A percentile compares a stretch with the other conserved stretches of the same genome.
Conservation (phyloP, 305 asterid species). For the Solanum hybrid region DNA sequence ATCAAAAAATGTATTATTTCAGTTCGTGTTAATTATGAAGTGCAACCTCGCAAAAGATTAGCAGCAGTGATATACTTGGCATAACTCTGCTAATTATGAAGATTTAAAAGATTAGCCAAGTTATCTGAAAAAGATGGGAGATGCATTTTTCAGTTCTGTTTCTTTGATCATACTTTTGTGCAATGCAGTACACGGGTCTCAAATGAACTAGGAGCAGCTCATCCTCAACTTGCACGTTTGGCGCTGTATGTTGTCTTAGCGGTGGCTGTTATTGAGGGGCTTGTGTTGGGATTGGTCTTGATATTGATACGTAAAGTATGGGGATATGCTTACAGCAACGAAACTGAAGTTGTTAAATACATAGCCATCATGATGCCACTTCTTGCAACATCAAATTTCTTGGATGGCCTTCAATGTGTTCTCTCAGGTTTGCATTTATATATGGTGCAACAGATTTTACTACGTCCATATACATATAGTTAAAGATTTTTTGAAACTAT, state of each 20-base stretch:
- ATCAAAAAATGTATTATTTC: not conserved
- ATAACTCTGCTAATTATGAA: not conserved
- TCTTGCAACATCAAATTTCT: conserved; percentile 59
- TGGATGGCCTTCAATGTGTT: conserved; percentile 72
- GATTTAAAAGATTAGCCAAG: not conserved
- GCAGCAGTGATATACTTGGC: not conserved
- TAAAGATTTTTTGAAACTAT: not conserved
- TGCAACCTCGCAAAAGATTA: not conserved
- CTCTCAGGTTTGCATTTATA: conserved; percentile 40
- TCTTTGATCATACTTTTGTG: not conserved
- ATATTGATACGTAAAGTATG: conserved; percentile 38
- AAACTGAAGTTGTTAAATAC: conserved; percentile 43
- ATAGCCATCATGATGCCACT: conserved; percentile 68
- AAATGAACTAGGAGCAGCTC: conserved; percentile 72
- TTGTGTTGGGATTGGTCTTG: conserved; percentile 33
- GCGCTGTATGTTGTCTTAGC: conserved; percentile 46
- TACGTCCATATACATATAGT: not conserved
- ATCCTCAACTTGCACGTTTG: conserved; percentile 45
- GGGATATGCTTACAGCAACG: conserved; percentile 74
- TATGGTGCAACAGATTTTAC: not conserved
- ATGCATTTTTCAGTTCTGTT: not conserved
- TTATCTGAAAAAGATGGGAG: not conserved
- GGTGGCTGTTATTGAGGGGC: conserved; percentile 38
- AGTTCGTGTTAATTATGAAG: not conserved
- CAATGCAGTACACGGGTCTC: conserved; percentile 66